A percentile compares a stretch with the other conserved stretches of the same genome.
These are phyloP conservation scores for Pneumocystis jirovecii DNA, from an alignment of 1,139 yeast genomes.

Conservation along the genomic window DNA sequence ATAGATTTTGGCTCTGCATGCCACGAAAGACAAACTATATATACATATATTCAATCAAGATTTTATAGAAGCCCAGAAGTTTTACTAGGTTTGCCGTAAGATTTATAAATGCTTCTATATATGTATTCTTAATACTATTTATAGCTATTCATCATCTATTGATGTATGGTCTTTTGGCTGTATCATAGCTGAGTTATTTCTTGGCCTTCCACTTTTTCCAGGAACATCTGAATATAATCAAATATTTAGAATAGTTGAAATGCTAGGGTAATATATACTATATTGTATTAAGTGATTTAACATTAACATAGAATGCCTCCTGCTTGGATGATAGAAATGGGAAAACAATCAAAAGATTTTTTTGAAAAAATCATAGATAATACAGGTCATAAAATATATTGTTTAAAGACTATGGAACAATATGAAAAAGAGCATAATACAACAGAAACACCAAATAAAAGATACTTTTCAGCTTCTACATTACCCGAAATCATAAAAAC, in stretches of 20 bases:
- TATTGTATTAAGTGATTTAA: not conserved
- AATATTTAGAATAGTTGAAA: slow-evolving; percentile 62
- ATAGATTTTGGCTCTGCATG: slow-evolving; percentile 97
- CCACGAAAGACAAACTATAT: slow-evolving; percentile 74
- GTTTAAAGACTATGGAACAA: slow-evolving; percentile 43
- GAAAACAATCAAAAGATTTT: slow-evolving; percentile 64
- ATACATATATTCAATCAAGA: slow-evolving; percentile 88
- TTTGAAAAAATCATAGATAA: slow-evolving; percentile 34
- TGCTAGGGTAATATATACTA: slow-evolving; percentile 39
- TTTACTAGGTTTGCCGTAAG: slow-evolving; percentile 59
- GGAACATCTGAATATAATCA: slow-evolving; percentile 92
- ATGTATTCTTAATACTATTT: not conserved
- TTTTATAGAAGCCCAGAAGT: slow-evolving; percentile 96
- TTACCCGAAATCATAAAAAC: slow-evolving; percentile 62
- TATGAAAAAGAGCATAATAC: slow-evolving; percentile 41
- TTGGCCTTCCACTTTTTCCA: slow-evolving; percentile 90
- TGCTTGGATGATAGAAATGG: slow-evolving; percentile 92
- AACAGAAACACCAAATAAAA: slow-evolving; percentile 66
- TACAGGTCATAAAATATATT: slow-evolving; percentile 28
- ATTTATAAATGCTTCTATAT: not conserved
- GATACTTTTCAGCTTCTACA: slow-evolving; percentile 63
- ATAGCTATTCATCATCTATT: slow-evolving; percentile 53
- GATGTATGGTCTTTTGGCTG: slow-evolving; percentile 99
- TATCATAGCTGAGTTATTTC: slow-evolving; percentile 79
- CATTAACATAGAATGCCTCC: slow-evolving; percentile 42